These are phyloP conservation scores for Populus tremula DNA, from an alignment of 345 rosid genomes.

Conservation along the genomic window DNA sequence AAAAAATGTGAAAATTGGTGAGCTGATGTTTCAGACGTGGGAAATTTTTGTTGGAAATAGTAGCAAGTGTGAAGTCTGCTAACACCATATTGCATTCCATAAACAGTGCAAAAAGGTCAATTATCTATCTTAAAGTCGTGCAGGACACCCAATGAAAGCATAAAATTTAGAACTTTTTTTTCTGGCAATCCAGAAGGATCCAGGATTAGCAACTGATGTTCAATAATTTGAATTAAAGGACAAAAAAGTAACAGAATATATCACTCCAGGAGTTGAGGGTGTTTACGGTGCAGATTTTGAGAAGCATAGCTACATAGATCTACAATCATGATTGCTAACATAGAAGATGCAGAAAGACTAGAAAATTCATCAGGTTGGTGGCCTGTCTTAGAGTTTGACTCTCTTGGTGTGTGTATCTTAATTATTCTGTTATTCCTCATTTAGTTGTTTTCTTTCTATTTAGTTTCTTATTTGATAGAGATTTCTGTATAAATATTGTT, in stretches of 20 bases:
- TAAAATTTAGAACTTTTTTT: background rate
- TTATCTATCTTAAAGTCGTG: background rate
- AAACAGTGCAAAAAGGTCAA: background rate
- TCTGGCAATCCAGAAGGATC: background rate
- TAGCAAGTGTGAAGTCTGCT: background rate
- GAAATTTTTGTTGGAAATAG: background rate
- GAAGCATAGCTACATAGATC: no score
- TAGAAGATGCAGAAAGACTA: no score
- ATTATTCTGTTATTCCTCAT: background rate
- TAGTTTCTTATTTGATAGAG: background rate
- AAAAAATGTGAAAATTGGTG: no score
- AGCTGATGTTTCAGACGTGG: background rate
- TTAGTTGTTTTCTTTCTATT: background rate
- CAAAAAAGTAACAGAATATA: no score
- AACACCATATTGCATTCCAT: background rate
- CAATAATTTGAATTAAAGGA: no score
- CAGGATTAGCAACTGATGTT: background rate
- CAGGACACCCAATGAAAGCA: background rate
- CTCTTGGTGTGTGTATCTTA: no score
- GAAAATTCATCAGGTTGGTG: no score
- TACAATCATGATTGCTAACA: no score
- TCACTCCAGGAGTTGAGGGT: no score
- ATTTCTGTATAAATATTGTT: background rate
- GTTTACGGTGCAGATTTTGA: no score
- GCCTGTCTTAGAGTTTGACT: no score